These are phyloP conservation scores for Microstegium vimineum DNA, from an alignment of 176 grass and related monocot genomes.

Conservation along the genomic window DNA sequence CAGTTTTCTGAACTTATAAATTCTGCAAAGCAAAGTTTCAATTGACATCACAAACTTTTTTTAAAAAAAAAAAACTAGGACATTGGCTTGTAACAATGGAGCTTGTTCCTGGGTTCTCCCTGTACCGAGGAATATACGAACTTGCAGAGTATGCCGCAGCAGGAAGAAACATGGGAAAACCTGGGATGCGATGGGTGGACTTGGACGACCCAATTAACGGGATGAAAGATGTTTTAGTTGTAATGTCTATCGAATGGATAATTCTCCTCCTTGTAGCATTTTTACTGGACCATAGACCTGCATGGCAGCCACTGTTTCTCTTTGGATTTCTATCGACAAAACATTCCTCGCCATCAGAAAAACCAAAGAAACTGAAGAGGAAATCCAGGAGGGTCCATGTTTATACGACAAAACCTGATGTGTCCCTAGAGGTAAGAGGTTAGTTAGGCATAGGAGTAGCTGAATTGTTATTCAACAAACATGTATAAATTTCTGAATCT, in stretches of 20 bases:
- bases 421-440: conserved; percentile 63
- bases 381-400: conserved; percentile 28
- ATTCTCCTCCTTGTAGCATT: conserved; percentile 39
- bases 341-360: conserved; percentile 13
- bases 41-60: not conserved
- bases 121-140: conserved; percentile 62
- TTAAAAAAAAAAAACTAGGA: conserved; percentile 24
- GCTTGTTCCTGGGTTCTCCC: conserved; percentile 60
- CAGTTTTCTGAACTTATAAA: not conserved
- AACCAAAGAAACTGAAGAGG: not conserved
- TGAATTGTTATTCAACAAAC: not conserved
- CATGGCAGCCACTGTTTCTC: conserved; percentile 40
- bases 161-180: conserved; percentile 36
- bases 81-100: conserved; percentile 47
- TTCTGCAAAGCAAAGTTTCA: not conserved
- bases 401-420: conserved; percentile 43
- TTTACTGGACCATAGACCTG: conserved; percentile 34
- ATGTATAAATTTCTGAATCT: not conserved
- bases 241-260: conserved; percentile 48
- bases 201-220: conserved; percentile 42
- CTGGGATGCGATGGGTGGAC: conserved; percentile 52
- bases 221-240: conserved; percentile 58
- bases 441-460: conserved; percentile 17
- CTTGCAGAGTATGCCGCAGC: conserved; percentile 36
- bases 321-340: conserved; percentile 39